Conservation (phyloP, 805 yeast genomes). For the Candida coquimbonensis region DNA sequence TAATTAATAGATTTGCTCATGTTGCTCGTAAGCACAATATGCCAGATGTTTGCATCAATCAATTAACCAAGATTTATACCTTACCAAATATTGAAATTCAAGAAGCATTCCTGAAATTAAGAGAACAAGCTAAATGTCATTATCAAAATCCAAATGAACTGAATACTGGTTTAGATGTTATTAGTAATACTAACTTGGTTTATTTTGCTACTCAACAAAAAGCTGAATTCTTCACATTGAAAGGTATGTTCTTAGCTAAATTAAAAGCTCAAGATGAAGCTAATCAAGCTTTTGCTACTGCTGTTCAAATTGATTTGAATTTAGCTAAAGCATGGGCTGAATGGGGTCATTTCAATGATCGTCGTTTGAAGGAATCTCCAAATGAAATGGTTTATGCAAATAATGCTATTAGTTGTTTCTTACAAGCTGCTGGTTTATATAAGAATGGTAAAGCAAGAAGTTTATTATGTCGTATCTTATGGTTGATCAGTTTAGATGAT, state of each 20-base stretch:
- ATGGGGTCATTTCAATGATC: slow-evolving; percentile 96
- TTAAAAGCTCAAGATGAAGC: slow-evolving; percentile 90
- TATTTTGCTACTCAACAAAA: slow-evolving; percentile 97
- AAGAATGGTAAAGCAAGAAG: slow-evolving; percentile 88
- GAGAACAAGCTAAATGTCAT: slow-evolving; percentile 97
- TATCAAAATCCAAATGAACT: slow-evolving; percentile 86
- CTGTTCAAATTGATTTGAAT: slow-evolving; percentile 91
- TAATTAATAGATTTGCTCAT: slow-evolving; percentile 94
- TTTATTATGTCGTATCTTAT: slow-evolving; percentile 78
- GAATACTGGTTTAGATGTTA: slow-evolving; percentile 93
- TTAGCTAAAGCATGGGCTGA: slow-evolving; percentile 99
- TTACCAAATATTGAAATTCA: slow-evolving; percentile 97
- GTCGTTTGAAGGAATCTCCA: slow-evolving; percentile 77
- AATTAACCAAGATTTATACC: slow-evolving; percentile 87
- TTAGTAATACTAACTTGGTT: slow-evolving; percentile 90
- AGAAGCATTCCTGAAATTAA: slow-evolving; percentile 89
- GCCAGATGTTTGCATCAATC: slow-evolving; percentile 94
- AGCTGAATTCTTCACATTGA: slow-evolving; percentile 94
- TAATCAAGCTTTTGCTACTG: slow-evolving; percentile 95
- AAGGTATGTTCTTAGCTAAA: slow-evolving; percentile 96
- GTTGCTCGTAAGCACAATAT: slow-evolving; percentile 95
- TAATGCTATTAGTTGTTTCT: slow-evolving; percentile 90
- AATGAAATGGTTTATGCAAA: slow-evolving; percentile 78
- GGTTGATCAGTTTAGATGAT: slow-evolving; percentile 92
- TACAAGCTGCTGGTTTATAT: slow-evolving; percentile 96